Conservation (phyloP, 139 green algal genomes). For the Zygnema cylindricum region DNA sequence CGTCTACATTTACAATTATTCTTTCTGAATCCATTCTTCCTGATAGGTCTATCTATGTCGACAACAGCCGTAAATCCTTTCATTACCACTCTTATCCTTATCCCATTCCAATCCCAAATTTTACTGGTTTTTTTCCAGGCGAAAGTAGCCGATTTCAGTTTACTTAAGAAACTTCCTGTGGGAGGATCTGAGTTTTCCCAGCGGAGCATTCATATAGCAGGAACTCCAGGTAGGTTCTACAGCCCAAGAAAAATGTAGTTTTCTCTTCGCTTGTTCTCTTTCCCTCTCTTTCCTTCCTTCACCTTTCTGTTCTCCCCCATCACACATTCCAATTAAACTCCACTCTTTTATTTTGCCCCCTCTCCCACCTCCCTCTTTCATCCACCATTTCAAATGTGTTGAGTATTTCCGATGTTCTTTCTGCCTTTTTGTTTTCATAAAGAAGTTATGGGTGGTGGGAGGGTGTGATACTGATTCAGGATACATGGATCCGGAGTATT, state of each 20-base stretch:
- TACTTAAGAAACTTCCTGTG: constrained; percentile 3
- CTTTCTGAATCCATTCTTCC: no score
- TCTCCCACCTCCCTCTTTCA: not conserved
- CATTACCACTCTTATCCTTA: not conserved
- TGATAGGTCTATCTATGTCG: no score
- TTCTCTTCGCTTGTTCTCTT: not conserved
- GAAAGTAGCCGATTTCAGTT: constrained; percentile 29
- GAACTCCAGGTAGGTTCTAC: not conserved
- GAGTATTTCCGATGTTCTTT: no score
- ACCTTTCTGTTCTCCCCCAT: not conserved
- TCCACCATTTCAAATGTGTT: no score
- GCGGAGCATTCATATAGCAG: not conserved
- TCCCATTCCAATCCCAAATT: not conserved
- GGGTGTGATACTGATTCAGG: constrained; percentile 3
- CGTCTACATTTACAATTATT: no score
- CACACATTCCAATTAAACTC: not conserved
- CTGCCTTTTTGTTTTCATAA: no score
- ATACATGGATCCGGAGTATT: constrained; percentile 20
- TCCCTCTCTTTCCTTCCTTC: not conserved
- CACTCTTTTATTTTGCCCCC: not conserved
- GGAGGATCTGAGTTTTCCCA: not conserved
- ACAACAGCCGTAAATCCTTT: not conserved
- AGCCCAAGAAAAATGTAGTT: no score
- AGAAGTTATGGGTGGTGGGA: no score
- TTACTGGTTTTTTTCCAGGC: not conserved